Evolutionary conservation across 1,284 basidiomycete species (phyloP).

Genomic region (Fomitopsis schrenkii): DNA sequence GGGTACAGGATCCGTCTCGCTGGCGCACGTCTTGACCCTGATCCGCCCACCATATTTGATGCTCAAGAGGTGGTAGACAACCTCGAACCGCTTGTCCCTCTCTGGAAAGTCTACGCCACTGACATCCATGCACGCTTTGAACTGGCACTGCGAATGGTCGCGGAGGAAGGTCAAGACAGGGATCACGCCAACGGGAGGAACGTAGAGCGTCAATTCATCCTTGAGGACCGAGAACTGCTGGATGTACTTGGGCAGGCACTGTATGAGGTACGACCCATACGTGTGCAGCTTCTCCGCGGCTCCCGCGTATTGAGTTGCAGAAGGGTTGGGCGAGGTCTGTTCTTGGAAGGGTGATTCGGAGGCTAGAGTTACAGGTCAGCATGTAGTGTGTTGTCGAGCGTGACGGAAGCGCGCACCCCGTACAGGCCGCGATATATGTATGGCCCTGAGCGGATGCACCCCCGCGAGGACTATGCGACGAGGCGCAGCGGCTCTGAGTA

Average conservation of each 20-base stretch:
- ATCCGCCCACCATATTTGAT: constrained; percentile 76
- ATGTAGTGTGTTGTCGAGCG: not conserved
- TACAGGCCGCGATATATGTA: constrained; percentile 41
- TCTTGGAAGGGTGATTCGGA: constrained; percentile 82
- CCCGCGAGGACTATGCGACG: constrained; percentile 23
- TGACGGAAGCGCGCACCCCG: constrained; percentile 37
- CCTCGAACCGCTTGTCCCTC: constrained; percentile 91
- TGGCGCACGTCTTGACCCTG: constrained; percentile 97
- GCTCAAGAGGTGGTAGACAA: constrained; percentile 95
- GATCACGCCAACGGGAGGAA: constrained; percentile 78
- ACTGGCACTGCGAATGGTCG: constrained; percentile 96
- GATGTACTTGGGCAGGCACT: constrained; percentile 91
- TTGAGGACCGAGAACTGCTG: constrained; percentile 98
- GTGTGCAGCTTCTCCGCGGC: constrained; percentile 77
- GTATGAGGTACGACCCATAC: constrained; percentile 87
- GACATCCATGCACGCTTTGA: constrained; percentile 91
- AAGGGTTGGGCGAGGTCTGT: constrained; percentile 82
- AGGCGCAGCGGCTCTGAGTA: constrained; percentile 29
- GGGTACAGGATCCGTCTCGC: constrained; percentile 93
- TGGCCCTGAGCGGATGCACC: constrained; percentile 24
- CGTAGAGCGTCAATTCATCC: constrained; percentile 93
- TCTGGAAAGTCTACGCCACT: constrained; percentile 96
- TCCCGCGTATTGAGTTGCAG: constrained; percentile 63
- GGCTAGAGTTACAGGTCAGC: constrained; percentile 40
- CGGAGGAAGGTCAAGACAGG: constrained; percentile 92